Conservation (phyloP, 345 rosid genomes). For the Eucalyptus sp. region DNA sequence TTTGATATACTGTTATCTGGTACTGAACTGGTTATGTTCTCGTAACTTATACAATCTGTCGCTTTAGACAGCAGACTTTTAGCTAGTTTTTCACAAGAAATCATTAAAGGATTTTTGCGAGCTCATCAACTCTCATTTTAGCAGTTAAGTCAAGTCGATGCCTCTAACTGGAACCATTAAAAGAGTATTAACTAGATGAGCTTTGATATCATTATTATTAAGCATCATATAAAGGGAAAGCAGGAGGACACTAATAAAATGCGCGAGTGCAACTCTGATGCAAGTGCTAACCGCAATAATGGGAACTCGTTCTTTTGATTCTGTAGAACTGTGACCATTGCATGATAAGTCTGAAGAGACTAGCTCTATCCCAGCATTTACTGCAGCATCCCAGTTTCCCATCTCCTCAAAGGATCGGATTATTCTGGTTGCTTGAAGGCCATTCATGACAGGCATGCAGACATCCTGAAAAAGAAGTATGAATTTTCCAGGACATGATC, state of each 20-base stretch:
- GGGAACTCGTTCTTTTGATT: slow-evolving; percentile 35
- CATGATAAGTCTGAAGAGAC: slow-evolving; percentile 5
- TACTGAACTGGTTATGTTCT: background rate
- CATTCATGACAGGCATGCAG: slow-evolving; percentile 93
- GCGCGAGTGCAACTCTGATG: background rate
- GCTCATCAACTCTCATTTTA: background rate
- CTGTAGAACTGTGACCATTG: background rate
- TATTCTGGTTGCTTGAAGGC: slow-evolving; percentile 84
- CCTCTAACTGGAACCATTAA: background rate
- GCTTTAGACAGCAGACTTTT: background rate
- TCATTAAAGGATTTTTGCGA: background rate
- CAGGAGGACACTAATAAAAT: background rate
- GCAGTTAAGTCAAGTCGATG: background rate
- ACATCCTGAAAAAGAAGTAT: slow-evolving; percentile 50
- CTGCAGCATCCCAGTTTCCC: slow-evolving; percentile 80
- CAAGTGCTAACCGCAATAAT: slow-evolving; percentile 66
- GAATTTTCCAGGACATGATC: background rate
- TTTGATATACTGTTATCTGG: background rate
- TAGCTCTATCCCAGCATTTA: slow-evolving; percentile 52
- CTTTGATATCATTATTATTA: background rate
- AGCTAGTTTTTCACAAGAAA: background rate
- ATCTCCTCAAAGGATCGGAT: slow-evolving; percentile 81
- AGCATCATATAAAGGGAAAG: background rate
- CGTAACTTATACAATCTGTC: background rate
- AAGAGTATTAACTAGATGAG: background rate